A percentile compares a stretch with the other conserved stretches of the same genome.
These are phyloP conservation scores for Atalantia buxifolia DNA, from an alignment of 345 rosid species.

Conservation along the genomic window DNA sequence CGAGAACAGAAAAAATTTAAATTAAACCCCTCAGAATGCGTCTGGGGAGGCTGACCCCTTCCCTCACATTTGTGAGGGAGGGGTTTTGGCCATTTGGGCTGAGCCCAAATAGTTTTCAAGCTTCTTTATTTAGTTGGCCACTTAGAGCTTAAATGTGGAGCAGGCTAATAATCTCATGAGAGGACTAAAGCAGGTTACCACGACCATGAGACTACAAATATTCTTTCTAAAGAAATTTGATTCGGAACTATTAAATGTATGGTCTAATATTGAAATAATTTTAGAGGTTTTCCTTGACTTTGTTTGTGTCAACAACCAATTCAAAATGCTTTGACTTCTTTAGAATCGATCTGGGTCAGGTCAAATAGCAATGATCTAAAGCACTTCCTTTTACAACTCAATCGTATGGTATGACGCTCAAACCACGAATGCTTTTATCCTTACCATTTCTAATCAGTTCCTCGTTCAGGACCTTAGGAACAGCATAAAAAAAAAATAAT, in stretches of 20 bases:
- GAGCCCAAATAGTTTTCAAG: too few relatives aligned
- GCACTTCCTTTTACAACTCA: conserved; percentile 12
- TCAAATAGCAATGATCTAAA: conserved; percentile 15
- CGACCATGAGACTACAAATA: neutral
- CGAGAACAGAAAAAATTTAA: too few relatives aligned
- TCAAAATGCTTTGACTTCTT: conserved; percentile 9
- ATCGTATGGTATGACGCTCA: neutral
- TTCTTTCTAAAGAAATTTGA: neutral
- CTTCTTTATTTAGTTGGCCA: too few relatives aligned
- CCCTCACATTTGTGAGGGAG: too few relatives aligned
- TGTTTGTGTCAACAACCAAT: conserved; percentile 16
- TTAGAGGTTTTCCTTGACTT: neutral
- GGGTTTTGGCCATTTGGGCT: too few relatives aligned
- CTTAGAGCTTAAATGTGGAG: too few relatives aligned
- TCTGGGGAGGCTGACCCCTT: too few relatives aligned
- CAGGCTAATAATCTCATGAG: neutral
- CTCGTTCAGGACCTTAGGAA: too few relatives aligned
- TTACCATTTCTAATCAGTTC: too few relatives aligned
- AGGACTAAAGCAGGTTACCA: neutral
- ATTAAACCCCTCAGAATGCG: too few relatives aligned
- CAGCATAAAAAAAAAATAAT: too few relatives aligned
- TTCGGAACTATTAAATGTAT: neutral
- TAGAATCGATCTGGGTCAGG: conserved; percentile 11
- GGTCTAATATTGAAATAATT: conserved; percentile 9
- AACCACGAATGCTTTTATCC: too few relatives aligned